Conservation (phyloP, 192 early-diverging fungal genomes). For the Pilaira anomala region DNA sequence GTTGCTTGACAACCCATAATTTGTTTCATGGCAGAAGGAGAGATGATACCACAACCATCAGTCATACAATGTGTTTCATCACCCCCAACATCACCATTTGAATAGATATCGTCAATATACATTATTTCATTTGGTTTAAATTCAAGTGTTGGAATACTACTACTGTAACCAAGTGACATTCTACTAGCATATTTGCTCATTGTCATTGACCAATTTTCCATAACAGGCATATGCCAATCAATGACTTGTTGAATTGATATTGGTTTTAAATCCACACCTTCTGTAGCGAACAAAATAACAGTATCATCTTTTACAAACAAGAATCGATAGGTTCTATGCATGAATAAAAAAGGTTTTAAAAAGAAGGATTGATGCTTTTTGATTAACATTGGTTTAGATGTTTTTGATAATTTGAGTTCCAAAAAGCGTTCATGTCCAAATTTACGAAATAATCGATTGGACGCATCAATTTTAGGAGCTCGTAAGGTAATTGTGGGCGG, state of each 20-base stretch:
- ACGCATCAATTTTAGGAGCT: constrained; percentile 14
- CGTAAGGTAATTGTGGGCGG: constrained; percentile 7
- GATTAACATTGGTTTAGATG: not conserved
- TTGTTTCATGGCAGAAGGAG: constrained; percentile 28
- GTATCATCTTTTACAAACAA: constrained; percentile 32
- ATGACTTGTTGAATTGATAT: constrained; percentile 24
- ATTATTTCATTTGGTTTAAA: constrained; percentile 28
- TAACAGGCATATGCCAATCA: constrained; percentile 32
- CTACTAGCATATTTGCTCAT: constrained; percentile 30
- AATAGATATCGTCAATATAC: constrained; percentile 23
- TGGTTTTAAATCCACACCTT: constrained; percentile 9
- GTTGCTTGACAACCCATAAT: constrained; percentile 14
- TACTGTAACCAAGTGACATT: constrained; percentile 35
- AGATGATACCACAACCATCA: constrained; percentile 39
- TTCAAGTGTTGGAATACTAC: constrained; percentile 22
- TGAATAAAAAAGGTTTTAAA: constrained; percentile 22
- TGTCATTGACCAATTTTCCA: constrained; percentile 23
- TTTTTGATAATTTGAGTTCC: constrained; percentile 15
- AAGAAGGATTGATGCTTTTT: not conserved
- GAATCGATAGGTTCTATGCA: constrained; percentile 26
- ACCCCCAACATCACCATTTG: not conserved
- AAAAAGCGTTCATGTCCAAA: constrained; percentile 31
- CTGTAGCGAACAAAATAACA: constrained; percentile 34
- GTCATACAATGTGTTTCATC: constrained; percentile 29
- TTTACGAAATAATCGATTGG: constrained; percentile 34